phyloP scores from a whole-genome alignment of 345 rosid genomes.

The Balakata baccata region DNA sequence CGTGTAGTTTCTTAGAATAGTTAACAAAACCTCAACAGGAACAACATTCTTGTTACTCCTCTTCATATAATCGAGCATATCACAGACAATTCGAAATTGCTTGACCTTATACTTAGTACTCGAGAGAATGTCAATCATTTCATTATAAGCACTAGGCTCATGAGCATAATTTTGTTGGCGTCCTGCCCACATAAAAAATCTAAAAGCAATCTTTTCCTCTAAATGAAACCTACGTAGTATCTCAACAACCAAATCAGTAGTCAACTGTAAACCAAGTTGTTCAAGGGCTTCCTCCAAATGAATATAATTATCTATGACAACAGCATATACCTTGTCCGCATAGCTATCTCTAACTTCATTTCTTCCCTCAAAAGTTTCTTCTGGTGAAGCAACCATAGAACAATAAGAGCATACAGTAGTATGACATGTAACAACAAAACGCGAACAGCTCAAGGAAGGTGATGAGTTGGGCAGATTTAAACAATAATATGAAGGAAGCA shows the following conservation, averaged over 20 bases:
- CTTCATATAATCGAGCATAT: slow-evolving; percentile 83
- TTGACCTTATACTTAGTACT: slow-evolving; percentile 75
- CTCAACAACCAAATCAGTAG: slow-evolving; percentile 53
- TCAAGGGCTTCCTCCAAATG: slow-evolving; percentile 65
- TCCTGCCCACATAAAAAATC: slow-evolving; percentile 86
- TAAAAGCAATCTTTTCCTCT: slow-evolving; percentile 70
- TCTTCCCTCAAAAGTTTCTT: slow-evolving; percentile 18
- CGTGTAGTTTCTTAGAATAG: slow-evolving; percentile 59
- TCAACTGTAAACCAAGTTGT: slow-evolving; percentile 45
- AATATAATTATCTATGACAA: slow-evolving; percentile 31
- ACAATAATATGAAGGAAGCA: not conserved
- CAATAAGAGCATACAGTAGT: not conserved
- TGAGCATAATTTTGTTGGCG: slow-evolving; percentile 56
- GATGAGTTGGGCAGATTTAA: not conserved
- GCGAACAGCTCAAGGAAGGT: not conserved
- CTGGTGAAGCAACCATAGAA: slow-evolving; percentile 7
- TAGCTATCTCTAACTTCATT: slow-evolving; percentile 28
- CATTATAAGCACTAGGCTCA: slow-evolving; percentile 56
- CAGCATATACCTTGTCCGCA: slow-evolving; percentile 47
- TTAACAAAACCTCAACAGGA: slow-evolving; percentile 54
- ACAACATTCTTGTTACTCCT: slow-evolving; percentile 47
- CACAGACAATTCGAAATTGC: slow-evolving; percentile 75
- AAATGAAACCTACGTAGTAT: slow-evolving; percentile 62
- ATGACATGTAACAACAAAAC: not conserved
- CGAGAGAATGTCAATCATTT: slow-evolving; percentile 77